Evolutionary conservation across 192 early-diverging fungal genomes (phyloP), one percentile per base, ranked within the genome.

Genomic region (Gaertneriomyces sp.): DNA sequence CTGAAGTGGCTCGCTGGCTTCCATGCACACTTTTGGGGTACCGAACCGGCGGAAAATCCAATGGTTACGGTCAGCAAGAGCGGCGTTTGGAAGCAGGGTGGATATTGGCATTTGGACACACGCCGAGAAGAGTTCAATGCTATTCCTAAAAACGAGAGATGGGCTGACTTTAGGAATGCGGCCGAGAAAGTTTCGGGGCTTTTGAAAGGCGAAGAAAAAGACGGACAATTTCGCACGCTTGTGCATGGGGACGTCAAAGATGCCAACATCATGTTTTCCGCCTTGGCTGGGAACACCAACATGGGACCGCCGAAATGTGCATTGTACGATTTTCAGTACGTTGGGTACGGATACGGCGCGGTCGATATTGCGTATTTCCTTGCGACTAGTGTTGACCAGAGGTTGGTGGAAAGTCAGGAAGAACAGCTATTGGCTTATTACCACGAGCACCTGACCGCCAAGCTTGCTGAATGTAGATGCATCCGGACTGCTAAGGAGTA

Each of bases 201-300:
- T 44, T 16, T 61, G 45, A 42, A 45, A 14, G 60, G 49, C n/a
- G 14, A 17, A 25, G 7, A 41, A 40, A 11, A 12, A 44, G 42
- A 14, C 11, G 45, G 17, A 12, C n/a, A n/a, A 56, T 72, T 56
- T 42, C 51, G 55, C 4, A 76, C 74, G 11, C 33, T 72, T 4
- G 56, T 76, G 7, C 74, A 76, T 57, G 74, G 74, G 4, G 74
- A 76, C 53, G 43, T 63, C n/a, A 76, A 76, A 50, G 64, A 53
- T 17, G 74, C 61, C 4, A 76, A 76, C 47, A 60, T 76, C 52
- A 20, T 74, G 11, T 70, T 66, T n/a, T 10, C 12, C 17, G 49
- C 49, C 4, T 10, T 8, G 11, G 44, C 19, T 19, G 4, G 20
- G 0, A 5, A n/a, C 49, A n/a, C 4, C 49, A 51, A 73, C 42